A percentile compares a stretch with the other conserved stretches of the same genome.
These are phyloP conservation scores for Aurantiochytrium sp. DNA, from an alignment of 108 stramenopile species.

Conservation along the genomic window DNA sequence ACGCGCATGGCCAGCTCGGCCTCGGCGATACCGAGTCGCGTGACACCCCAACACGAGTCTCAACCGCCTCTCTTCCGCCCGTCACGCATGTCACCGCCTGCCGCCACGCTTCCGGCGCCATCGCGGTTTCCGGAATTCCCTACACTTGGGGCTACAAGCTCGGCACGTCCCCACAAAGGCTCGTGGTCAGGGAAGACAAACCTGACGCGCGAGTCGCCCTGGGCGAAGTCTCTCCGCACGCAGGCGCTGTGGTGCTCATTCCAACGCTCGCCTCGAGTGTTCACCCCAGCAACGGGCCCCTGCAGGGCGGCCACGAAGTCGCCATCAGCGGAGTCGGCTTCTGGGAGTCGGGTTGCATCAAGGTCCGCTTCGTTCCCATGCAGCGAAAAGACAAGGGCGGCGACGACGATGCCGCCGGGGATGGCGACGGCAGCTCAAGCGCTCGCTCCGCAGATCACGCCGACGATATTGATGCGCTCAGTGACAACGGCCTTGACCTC, in stretches of 20 bases:
- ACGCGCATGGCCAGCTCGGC: not conserved
- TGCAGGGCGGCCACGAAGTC: not conserved
- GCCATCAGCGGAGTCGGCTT: constrained; percentile 5
- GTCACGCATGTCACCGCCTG: not conserved
- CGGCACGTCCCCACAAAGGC: not conserved
- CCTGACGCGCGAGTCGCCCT: not conserved
- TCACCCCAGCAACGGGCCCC: not conserved
- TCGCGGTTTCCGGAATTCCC: not conserved
- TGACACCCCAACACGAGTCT: not conserved
- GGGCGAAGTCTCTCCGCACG: not conserved
- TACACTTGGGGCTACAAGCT: not conserved
- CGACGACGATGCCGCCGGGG: not conserved
- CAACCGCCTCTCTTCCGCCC: not conserved
- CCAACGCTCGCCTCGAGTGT: not conserved
- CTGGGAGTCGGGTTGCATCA: not conserved
- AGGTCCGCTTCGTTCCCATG: constrained; percentile 1
- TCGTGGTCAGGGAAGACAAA: not conserved
- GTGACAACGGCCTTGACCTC: not conserved
- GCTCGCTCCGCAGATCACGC: not conserved
- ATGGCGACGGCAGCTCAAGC: not conserved
- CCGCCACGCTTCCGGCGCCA: not conserved
- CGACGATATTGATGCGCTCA: not conserved
- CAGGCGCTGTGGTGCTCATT: not conserved
- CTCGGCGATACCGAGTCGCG: not conserved
- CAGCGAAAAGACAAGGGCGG: not conserved